Evolutionary conservation across 2,329 filamentous ascomycete genomes (phyloP).

Genomic region (Aspergillus flavus): DNA sequence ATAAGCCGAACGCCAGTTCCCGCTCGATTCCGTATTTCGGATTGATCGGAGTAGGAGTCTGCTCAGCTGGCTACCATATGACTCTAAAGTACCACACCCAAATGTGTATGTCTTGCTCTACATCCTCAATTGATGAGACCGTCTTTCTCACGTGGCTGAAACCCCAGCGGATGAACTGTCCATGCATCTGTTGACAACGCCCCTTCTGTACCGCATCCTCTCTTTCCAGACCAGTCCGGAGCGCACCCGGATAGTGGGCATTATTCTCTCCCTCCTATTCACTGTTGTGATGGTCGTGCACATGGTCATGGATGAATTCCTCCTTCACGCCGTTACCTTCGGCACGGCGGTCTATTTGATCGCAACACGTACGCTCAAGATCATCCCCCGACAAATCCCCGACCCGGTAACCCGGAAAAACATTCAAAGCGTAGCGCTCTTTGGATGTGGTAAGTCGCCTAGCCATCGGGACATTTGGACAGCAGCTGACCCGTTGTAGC

Average conservation of each 20-base stretch:
- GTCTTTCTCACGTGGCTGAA: background rate
- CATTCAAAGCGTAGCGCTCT: slow-evolving; percentile 21
- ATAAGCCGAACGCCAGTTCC: slow-evolving; percentile 24
- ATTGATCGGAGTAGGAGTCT: slow-evolving; percentile 38
- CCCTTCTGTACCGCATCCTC: slow-evolving; percentile 46
- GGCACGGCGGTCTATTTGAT: slow-evolving; percentile 40
- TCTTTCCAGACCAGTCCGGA: slow-evolving; percentile 33
- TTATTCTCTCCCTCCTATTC: slow-evolving; percentile 23
- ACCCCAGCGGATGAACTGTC: slow-evolving; percentile 42
- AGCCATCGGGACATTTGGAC: background rate
- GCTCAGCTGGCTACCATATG: slow-evolving; percentile 34
- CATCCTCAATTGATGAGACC: background rate
- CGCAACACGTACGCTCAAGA: slow-evolving; percentile 28
- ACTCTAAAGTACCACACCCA: slow-evolving; percentile 37
- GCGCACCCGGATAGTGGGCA: slow-evolving; percentile 27
- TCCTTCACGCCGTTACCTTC: slow-evolving; percentile 44
- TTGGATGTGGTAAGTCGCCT: slow-evolving; percentile 27
- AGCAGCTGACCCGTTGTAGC: slow-evolving; percentile 21
- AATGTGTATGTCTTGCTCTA: slow-evolving; percentile 27
- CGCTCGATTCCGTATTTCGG: slow-evolving; percentile 43
- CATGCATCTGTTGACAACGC: slow-evolving; percentile 49
- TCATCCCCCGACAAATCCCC: slow-evolving; percentile 38
- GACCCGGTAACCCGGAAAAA: slow-evolving; percentile 28
- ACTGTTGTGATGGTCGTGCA: slow-evolving; percentile 45
- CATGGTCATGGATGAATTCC: slow-evolving; percentile 48